Evolutionary conservation across 495 filamentous ascomycete genomes (phyloP), one percentile per base, ranked within the genome.

Genomic region (Xylaria sp.): DNA sequence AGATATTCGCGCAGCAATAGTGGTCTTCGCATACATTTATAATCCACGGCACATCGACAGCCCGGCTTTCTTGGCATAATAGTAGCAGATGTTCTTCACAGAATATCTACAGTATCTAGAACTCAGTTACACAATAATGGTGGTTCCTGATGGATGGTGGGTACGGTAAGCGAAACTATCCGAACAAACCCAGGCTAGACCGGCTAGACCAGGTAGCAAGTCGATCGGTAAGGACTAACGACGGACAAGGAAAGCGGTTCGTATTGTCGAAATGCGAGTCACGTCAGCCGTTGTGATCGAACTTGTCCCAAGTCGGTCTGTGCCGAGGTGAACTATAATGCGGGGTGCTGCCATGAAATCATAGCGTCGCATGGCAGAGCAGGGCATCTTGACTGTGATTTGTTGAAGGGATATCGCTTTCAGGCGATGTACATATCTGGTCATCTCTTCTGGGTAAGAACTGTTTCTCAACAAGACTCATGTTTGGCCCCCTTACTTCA

Each of bases 161-260:
- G n/a, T n/a, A n/a, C n/a, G n/a, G 35, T n/a, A 24, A 37, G 21
- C 58, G 59, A 62, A 33, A 15, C 58, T n/a, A n/a, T n/a, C n/a
- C 21, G 19, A 24, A 37, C 21, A 29, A 26, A 62, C n/a, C n/a
- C n/a, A n/a, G n/a, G n/a, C n/a, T n/a, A n/a, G n/a, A n/a, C n/a
- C n/a, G n/a, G n/a, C n/a, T n/a, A n/a, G n/a, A n/a, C n/a, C n/a
- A n/a, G n/a, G n/a, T n/a, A n/a, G n/a, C n/a, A n/a, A n/a, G n/a
- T n/a, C n/a, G n/a, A n/a, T n/a, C n/a, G n/a, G n/a, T n/a, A 43
- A 29, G 4, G 43, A 2, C 35, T 62, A 43, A 43, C 9, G 37
- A 62, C 37, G 37, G 59, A 62, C 59, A 62, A 62, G 59, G 59
- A 62, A 62, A 62, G 21, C 59, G 37, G 37, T 3, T 62, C 59